These are phyloP conservation scores for Sicyos baderoa DNA, from an alignment of 306 rosid species.

Conservation along the genomic window DNA sequence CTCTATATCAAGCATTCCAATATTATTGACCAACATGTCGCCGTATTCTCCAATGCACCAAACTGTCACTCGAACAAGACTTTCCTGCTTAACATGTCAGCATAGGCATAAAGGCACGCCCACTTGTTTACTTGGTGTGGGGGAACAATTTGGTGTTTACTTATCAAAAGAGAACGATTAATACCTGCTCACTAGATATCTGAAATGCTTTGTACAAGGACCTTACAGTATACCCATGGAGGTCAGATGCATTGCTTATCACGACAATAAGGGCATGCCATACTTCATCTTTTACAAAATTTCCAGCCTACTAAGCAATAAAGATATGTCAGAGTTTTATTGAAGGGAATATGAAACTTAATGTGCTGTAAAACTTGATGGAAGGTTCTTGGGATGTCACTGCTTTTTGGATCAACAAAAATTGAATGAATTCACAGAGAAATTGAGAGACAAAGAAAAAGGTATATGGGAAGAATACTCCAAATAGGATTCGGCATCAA, in stretches of 20 bases:
- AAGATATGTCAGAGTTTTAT: constrained; percentile 45
- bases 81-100: constrained; percentile 54
- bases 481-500: background rate
- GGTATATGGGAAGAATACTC: background rate
- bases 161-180: constrained; percentile 19
- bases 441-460: background rate
- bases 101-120: constrained; percentile 1
- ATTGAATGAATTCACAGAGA: background rate
- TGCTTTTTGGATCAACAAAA: background rate
- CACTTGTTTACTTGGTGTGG: background rate
- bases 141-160: constrained; percentile 22
- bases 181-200: constrained; percentile 74
- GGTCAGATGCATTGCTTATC: constrained; percentile 87
- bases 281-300: constrained; percentile 89
- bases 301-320: constrained; percentile 98
- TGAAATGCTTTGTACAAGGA: constrained; percentile 81
- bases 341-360: constrained; percentile 2
- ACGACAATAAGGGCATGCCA: constrained; percentile 86
- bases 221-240: constrained; percentile 89
- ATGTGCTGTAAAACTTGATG: background rate
- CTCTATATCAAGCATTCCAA: constrained; percentile 81
- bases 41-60: constrained; percentile 99
- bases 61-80: constrained; percentile 91
- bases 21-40: constrained; percentile 72
- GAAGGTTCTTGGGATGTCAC: constrained; percentile 3